phyloP scores from a whole-genome alignment of 345 rosid species.

The Punica granatum region DNA sequence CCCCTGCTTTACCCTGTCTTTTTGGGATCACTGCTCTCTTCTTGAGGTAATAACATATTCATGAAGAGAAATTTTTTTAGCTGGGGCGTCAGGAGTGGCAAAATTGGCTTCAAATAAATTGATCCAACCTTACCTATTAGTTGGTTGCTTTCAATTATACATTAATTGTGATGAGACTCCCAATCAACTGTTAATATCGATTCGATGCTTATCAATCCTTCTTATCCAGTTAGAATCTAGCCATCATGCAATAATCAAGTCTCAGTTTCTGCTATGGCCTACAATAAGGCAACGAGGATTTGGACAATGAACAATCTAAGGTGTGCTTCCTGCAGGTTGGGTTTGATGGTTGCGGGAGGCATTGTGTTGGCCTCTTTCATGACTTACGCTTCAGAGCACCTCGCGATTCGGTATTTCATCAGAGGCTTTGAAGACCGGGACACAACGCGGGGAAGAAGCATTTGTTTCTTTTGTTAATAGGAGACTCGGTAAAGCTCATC shows the following conservation, averaged over 20 bases:
- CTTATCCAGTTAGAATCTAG: background rate
- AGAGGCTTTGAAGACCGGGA: constrained; percentile 68
- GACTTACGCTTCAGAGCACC: constrained; percentile 87
- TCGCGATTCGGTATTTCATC: constrained; percentile 53
- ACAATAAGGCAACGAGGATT: background rate
- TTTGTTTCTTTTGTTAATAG: constrained; percentile 41
- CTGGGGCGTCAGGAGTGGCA: background rate
- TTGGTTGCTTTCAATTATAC: too few relatives aligned
- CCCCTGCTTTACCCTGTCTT: constrained; percentile 63
- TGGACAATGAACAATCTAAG: background rate
- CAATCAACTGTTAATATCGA: too few relatives aligned
- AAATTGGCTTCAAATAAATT: background rate
- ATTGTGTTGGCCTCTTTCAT: constrained; percentile 73
- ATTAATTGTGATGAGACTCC: too few relatives aligned
- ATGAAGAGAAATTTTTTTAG: background rate
- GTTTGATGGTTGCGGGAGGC: constrained; percentile 78
- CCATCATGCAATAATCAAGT: background rate
- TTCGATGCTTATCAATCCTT: too few relatives aligned
- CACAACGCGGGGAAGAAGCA: constrained; percentile 32
- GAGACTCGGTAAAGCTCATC: background rate
- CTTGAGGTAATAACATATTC: constrained; percentile 39
- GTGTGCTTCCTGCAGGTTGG: constrained; percentile 45
- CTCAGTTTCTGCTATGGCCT: background rate
- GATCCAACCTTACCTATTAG: too few relatives aligned
- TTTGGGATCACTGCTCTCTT: constrained; percentile 82